phyloP scores from a whole-genome alignment of 2,329 filamentous ascomycete genomes.

The Penicillium sp. region DNA sequence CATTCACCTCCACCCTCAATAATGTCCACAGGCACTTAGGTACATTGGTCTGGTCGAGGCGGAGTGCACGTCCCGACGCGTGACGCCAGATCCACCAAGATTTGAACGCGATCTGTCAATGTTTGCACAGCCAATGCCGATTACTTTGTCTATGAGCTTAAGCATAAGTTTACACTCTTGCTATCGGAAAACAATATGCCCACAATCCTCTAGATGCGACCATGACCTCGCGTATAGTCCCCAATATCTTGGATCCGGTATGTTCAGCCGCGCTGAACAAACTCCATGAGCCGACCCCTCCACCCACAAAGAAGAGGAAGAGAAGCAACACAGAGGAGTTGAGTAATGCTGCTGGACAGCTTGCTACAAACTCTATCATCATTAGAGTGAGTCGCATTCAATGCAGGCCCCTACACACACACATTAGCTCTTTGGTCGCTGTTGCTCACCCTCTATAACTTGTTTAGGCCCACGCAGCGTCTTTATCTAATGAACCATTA shows the following conservation, averaged over 20 bases:
- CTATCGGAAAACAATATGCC: slow-evolving; percentile 21
- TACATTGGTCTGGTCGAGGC: not conserved
- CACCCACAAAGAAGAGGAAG: slow-evolving; percentile 38
- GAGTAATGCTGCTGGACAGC: slow-evolving; percentile 15
- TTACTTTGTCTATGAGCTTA: not conserved
- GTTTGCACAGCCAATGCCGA: slow-evolving; percentile 7
- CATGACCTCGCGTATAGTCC: slow-evolving; percentile 39
- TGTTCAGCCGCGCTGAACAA: slow-evolving; percentile 35
- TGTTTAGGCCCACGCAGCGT: slow-evolving; percentile 36
- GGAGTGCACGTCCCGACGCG: slow-evolving; percentile 26
- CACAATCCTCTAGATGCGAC: slow-evolving; percentile 25
- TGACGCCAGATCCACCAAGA: slow-evolving; percentile 24
- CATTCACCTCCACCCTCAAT: not conserved
- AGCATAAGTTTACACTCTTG: slow-evolving; percentile 9
- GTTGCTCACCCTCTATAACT: slow-evolving; percentile 7
- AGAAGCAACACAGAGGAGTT: slow-evolving; percentile 16
- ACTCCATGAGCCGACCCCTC: slow-evolving; percentile 25
- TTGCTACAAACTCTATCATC: slow-evolving; percentile 27
- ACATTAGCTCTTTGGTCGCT: not conserved
- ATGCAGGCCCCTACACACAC: not conserved
- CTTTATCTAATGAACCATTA: slow-evolving; percentile 36
- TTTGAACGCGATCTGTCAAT: slow-evolving; percentile 14
- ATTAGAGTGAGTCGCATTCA: slow-evolving; percentile 31
- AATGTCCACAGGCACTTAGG: not conserved
- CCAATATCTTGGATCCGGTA: slow-evolving; percentile 36